Evolutionary conservation across 176 grass and related monocot species (phyloP).

Genomic region (bread wheat (Triticum aestivum)): DNA sequence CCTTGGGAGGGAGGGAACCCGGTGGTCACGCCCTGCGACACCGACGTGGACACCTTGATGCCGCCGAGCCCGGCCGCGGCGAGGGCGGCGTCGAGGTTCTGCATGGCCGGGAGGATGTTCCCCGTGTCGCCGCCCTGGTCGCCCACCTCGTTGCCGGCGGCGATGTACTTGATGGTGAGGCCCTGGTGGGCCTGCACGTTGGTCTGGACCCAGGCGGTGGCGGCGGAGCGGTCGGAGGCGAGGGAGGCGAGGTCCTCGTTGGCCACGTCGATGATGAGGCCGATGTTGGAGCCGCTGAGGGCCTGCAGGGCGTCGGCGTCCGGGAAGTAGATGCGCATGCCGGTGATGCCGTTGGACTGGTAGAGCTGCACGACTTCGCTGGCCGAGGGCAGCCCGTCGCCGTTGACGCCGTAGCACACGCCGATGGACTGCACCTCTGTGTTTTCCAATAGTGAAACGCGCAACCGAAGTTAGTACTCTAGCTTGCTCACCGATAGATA

Average conservation of each 20-base stretch:
- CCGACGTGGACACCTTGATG: conserved; percentile 16
- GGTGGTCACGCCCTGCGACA: neutral
- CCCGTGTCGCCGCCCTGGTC: neutral
- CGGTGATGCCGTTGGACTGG: conserved; percentile 25
- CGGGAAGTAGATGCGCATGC: conserved; percentile 54
- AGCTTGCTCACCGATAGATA: no score
- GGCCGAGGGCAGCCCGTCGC: conserved; percentile 28
- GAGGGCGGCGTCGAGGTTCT: neutral
- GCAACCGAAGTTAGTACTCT: no score
- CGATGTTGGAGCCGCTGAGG: conserved; percentile 34
- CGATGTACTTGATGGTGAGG: conserved; percentile 49
- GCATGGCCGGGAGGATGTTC: conserved; percentile 27
- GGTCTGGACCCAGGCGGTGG: conserved; percentile 31
- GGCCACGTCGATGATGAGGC: conserved; percentile 39
- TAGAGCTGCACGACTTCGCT: conserved; percentile 38
- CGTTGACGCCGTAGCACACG: conserved; percentile 38
- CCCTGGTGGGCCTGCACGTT: neutral
- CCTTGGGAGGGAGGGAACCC: neutral
- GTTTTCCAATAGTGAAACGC: no score
- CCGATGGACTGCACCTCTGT: conserved; percentile 42
- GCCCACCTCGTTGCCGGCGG: conserved; percentile 59
- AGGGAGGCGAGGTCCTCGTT: conserved; percentile 29
- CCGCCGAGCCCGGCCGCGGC: neutral
- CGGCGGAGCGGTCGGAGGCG: conserved; percentile 15
- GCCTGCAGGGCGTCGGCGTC: conserved; percentile 28